Evolutionary conservation across 164 flowering plant species (phyloP), one percentile per base, ranked within the genome.

Genomic region (Annona cherimola): DNA sequence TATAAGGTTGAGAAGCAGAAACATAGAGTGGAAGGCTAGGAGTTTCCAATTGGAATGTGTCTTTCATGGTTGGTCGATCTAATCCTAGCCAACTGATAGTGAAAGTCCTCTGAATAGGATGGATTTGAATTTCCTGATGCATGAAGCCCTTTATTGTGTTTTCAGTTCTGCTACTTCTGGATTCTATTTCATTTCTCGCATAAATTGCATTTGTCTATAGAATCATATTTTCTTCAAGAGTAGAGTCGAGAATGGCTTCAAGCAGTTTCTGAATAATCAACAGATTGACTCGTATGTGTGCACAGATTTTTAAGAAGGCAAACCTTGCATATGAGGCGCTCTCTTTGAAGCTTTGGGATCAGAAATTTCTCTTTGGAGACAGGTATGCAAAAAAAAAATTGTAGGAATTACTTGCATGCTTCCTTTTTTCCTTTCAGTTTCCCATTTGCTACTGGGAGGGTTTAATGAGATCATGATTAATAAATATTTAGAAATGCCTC

Each of bases 231-330:
- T 55, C 44, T 41, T 18, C 8, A 19, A 69, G 6, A 68, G 26
- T 3, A 46, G 5, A 5, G 9, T 35, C 4, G 61, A 63, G 73
- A 60, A 12, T 45, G 62, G 45, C 4, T 41, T 12, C 43, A 41
- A 40, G 54, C 42, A 62, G 20, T 20, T 42, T 18, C 40, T 69
- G 66, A 40, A 45, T 70, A 12, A 26, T 59, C 19, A 74, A 67
- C n/a, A 40, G 50, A 70, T 57, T 69, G n/a, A 55, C 20, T 73
- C 61, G 55, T 66, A 19, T 69, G 5, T 8, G 19, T 76, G 70
- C 73, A 61, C 89, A 95, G 99, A 93, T 91, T 19, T 91, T 88
- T 73, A 83, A 78, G 78, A 89, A 79, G 78, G 98, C 96, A 5
- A 73, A 69, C 40, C 26, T 74, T 69, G 99, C 96, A 46, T 93